Base-by-base conservation (phyloP, 1,139 yeast genomes). In the Taphrina sp. region DNA sequence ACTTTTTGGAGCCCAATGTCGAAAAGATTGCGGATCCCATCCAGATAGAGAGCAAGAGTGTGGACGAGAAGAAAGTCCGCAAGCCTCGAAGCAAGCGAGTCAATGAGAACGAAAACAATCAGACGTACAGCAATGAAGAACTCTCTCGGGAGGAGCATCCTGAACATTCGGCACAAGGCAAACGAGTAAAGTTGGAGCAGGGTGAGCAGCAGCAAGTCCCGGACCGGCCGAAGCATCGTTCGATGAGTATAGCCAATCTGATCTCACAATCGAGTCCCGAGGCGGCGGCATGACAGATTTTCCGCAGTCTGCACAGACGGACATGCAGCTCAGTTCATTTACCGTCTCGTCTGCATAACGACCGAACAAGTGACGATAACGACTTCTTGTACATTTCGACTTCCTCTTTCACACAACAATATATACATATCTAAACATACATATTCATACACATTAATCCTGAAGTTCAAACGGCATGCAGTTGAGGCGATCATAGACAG, bases 1-100 rank as follows among this genome's bases (percentile, higher is more conserved):
- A 92, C 71, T 92, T 92, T 66, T 72, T 88, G 65, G 85, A 83
- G 53, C 95, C 86, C 58, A 77, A 80, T 5, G 83, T 83, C 63
- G 81, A 76, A 54, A 82, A 82, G 70, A 12, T 52, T 8, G 38
- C 49, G 20, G 56, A 52, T 4, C 47, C 47, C 16, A 22, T 43
- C 3, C 37, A 43, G 29, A 33, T 43, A 26, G 47, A 43, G 14
- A 14, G 38, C 5, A 17, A 38, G 8, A 16, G 7, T 8, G 8
- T n/a, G 20, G 47, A 43, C 5, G 47, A 43, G n/a, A 29, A 31
- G 28, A 43, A 43, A 38, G 14, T n/a, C 5, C 16, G 47, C 5
- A 29, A 33, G 29, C 36, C 38, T 17, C 24, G 47, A 12, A 14
- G 29, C 12, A 43, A 22, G 36, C 7, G n/a, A n/a, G 16, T 17